Base-by-base conservation (phyloP, 345 rosid genomes). In the Geranium brycei region DNA sequence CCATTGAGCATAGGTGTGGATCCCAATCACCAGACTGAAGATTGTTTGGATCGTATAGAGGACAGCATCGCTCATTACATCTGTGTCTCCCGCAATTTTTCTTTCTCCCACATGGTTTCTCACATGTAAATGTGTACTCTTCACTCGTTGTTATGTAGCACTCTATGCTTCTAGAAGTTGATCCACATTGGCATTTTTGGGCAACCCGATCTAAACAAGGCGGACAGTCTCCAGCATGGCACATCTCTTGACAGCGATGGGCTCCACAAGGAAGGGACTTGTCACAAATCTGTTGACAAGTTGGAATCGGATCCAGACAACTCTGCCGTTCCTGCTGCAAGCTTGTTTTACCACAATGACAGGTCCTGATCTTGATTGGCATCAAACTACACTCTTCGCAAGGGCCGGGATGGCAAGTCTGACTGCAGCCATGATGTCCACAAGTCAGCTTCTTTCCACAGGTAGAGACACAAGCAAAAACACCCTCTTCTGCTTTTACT, bases 61-160 rank as follows among this genome's bases (percentile, higher is more conserved):
- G 95, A 69, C 97, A 93, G 67, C 99, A 93, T 55, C 95, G 84
- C 68, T 93, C 96, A 35, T 89, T 93, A 62, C 97, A 93, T 17
- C 97, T 80, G 61, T 91, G 97, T 71, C 99, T 86, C 63, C 97
- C 96, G 41, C 96, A 93, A 59, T 73, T 90, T 72, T 90, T 93
- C 85, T 93, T 93, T 62, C 73, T 71, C 40, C 91, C 89, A 68
- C 99, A 93, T 63, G 87, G 82, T 73, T 88, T 93, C 38, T 84
- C 81, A 51, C 97, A 91, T 23, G 77, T 76, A 75, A 93, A 84
- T 51, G 71, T 78, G 59, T 88, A 88, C 71, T 64, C 65, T 66
- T 78, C 84, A 51, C 62, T 64, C 31, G 76, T 81, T 62, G 85
- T 84, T 69, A 70, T 78, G 79, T 77, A 81, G 78, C 97, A 93